Percentiles rank a stretch among this genome's conserved stretches.
Evolutionary conservation across 2,329 filamentous ascomycete species (phyloP).

Genomic region (Venturia oleaginea): DNA sequence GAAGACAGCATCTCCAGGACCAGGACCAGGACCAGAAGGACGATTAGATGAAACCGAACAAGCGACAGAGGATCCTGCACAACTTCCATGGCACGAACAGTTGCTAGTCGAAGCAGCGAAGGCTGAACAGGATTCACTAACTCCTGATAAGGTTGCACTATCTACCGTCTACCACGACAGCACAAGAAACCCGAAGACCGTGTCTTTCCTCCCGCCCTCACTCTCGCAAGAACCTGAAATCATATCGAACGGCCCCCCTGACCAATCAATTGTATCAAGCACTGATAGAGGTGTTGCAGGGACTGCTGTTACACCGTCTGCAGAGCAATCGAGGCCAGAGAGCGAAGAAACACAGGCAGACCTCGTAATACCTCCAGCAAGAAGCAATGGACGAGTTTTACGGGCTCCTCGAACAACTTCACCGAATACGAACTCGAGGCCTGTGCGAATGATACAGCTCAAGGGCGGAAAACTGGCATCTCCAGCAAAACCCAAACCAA

Average conservation of each 20-base stretch:
- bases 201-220: constrained; percentile 17
- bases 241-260: constrained; percentile 23
- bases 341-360: background rate
- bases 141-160: background rate
- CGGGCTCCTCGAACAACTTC: constrained; percentile 28
- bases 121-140: background rate
- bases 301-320: background rate
- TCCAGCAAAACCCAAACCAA: constrained; percentile 12
- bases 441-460: constrained; percentile 5
- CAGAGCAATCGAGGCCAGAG: background rate
- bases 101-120: constrained; percentile 21
- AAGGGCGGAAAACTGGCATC: constrained; percentile 10
- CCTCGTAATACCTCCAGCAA: background rate
- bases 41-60: background rate
- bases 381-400: constrained; percentile 37
- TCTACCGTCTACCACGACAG: background rate
- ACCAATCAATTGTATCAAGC: background rate
- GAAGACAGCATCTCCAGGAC: constrained; percentile 3
- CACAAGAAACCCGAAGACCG: background rate
- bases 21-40: background rate
- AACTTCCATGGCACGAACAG: constrained; percentile 24
- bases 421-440: constrained; percentile 7
- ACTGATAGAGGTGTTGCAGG: background rate
- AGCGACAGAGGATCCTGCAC: background rate
- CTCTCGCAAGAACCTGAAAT: constrained; percentile 29